phyloP scores from a whole-genome alignment of 1,139 yeast genomes.

The Taphrina betulina region DNA sequence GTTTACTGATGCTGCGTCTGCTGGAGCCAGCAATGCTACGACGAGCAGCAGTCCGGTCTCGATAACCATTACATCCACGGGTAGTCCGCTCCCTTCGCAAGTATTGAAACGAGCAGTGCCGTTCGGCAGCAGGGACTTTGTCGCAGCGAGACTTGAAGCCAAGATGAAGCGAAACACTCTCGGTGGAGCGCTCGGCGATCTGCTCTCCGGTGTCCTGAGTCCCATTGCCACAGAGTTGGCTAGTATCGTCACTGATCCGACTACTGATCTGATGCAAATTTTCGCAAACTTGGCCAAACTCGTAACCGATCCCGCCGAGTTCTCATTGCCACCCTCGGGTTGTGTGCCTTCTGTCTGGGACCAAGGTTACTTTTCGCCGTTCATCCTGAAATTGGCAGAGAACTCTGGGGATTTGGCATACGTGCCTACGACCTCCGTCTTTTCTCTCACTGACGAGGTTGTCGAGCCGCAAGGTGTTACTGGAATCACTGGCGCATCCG shows the following conservation, averaged over 20 bases:
- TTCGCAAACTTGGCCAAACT: conserved; percentile 12
- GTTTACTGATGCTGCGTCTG: not conserved
- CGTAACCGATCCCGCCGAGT: not conserved
- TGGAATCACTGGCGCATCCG: conserved; percentile 15
- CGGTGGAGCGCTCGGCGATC: not conserved
- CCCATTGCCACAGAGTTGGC: not conserved
- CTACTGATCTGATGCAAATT: conserved; percentile 4
- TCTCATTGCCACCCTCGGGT: conserved; percentile 3
- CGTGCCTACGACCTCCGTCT: conserved; percentile 16
- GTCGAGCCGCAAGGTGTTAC: conserved; percentile 24
- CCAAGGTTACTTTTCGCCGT: conserved; percentile 7
- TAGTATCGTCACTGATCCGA: conserved; percentile 5
- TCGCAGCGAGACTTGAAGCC: not conserved
- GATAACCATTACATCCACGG: not conserved
- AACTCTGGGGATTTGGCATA: conserved; percentile 8
- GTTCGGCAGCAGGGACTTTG: not conserved
- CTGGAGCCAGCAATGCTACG: not conserved
- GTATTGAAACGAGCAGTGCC: conserved; percentile 7
- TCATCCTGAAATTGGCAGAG: conserved; percentile 8
- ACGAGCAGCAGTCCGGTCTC: not conserved
- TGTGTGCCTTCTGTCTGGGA: conserved; percentile 20
- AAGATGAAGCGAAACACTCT: not conserved
- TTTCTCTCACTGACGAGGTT: conserved; percentile 14
- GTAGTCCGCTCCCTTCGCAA: not conserved
- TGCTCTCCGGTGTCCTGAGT: conserved; percentile 1